These are phyloP conservation scores for Fusarium secorum DNA, from an alignment of 2,329 filamentous ascomycete species.

Conservation along the genomic window DNA sequence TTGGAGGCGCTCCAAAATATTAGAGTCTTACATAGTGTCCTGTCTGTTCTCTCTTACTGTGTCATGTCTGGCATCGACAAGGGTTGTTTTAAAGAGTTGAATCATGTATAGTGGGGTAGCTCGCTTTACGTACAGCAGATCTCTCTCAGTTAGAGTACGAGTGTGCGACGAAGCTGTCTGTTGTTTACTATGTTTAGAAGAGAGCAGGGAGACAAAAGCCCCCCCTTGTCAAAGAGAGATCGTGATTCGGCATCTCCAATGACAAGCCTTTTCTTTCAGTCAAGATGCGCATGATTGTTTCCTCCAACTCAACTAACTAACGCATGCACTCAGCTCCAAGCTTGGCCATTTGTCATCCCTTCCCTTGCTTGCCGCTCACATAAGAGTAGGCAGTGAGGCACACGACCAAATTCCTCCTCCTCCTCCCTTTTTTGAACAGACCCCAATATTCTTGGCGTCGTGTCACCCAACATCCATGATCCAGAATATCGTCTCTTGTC, in stretches of 20 bases:
- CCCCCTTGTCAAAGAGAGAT: neutral
- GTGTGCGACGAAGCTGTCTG: neutral
- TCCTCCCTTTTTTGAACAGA: slow-evolving; percentile 1
- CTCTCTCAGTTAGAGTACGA: neutral
- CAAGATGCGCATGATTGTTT: neutral
- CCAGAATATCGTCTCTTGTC: neutral
- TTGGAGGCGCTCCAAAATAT: neutral
- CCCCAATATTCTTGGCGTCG: slow-evolving; percentile 3
- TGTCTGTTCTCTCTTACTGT: slow-evolving; percentile 4
- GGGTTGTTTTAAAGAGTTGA: neutral
- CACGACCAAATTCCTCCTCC: slow-evolving; percentile 3
- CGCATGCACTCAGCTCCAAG: neutral
- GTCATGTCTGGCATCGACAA: neutral
- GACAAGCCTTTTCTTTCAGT: neutral
- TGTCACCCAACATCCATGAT: slow-evolving; percentile 10
- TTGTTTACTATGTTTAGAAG: slow-evolving; percentile 22
- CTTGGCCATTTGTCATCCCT: neutral
- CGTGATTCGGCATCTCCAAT: neutral
- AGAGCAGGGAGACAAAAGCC: neutral
- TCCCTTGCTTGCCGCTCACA: neutral
- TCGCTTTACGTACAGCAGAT: neutral
- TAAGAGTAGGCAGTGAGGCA: neutral
- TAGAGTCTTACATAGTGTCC: slow-evolving; percentile 18
- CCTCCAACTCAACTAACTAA: neutral
- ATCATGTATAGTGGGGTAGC: slow-evolving; percentile 13